A percentile compares a stretch with the other conserved stretches of the same genome.
phyloP scores from a whole-genome alignment of 257 asterid genomes.

The Cynanchum wilfordii region DNA sequence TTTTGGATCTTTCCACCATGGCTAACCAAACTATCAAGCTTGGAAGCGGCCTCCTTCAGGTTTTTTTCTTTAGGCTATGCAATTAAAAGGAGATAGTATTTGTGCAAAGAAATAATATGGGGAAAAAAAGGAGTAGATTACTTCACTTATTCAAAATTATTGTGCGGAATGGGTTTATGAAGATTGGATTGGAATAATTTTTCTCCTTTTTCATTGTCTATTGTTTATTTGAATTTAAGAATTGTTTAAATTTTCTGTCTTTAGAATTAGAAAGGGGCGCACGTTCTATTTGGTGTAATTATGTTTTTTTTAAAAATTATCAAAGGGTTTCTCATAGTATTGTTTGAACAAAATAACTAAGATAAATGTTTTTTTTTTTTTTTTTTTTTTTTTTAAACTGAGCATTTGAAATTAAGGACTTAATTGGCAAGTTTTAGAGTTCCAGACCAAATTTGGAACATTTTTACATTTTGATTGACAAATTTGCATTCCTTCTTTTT shows the following conservation, averaged over 20 bases:
- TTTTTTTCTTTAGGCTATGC: constrained; percentile 31
- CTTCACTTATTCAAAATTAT: background rate
- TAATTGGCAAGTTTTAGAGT: background rate
- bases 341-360: background rate
- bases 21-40: constrained; percentile 75
- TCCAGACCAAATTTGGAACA: background rate
- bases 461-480: background rate
- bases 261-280: background rate
- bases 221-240: background rate
- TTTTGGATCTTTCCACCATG: constrained; percentile 75
- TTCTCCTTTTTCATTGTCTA: background rate
- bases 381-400: background rate
- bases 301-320: background rate
- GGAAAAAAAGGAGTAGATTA: background rate
- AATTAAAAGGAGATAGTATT: background rate
- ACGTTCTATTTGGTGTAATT: background rate
- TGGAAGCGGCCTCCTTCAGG: constrained; percentile 94
- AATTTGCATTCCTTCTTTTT: background rate
- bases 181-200: background rate
- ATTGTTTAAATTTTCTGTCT: background rate
- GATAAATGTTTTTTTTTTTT: too few species aligned
- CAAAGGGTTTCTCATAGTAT: background rate
- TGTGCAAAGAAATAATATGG: background rate
- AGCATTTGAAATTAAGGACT: background rate
- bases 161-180: background rate